Percentiles rank a stretch among this genome's conserved stretches.
These are phyloP conservation scores for Gossypium gossypioides DNA, from an alignment of 441 rosid species.

Conservation along the genomic window DNA sequence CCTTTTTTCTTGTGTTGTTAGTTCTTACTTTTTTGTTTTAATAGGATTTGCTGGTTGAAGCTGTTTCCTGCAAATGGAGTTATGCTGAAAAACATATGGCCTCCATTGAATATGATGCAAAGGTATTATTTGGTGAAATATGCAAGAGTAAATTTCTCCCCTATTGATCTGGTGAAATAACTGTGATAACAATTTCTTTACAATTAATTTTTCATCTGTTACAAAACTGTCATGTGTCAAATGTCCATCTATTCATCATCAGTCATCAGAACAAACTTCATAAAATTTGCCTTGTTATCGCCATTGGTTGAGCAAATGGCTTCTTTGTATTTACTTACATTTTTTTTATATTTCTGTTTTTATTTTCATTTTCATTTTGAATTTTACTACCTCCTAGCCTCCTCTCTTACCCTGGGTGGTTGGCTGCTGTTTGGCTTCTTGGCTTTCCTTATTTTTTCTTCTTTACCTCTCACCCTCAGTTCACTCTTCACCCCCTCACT, in stretches of 20 bases:
- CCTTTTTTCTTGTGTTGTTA: not conserved
- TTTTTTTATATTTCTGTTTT: not conserved
- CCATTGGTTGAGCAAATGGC: not conserved
- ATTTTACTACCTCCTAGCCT: not conserved
- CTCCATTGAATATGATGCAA: constrained; percentile 61
- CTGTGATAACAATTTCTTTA: not conserved
- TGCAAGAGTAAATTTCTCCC: not conserved
- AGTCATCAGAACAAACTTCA: not conserved
- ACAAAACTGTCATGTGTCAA: not conserved
- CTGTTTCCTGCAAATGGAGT: constrained; percentile 49
- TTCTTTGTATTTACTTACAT: not conserved
- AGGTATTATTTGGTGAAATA: constrained; percentile 35
- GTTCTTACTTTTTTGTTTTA: not conserved
- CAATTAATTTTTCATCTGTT: not conserved
- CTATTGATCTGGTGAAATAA: not conserved
- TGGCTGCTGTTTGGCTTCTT: not conserved
- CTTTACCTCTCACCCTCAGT: not conserved
- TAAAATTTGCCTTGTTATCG: not conserved
- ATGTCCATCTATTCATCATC: no score
- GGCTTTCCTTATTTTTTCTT: not conserved
- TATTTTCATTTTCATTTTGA: not conserved
- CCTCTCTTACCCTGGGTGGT: not conserved
- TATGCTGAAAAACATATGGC: constrained; percentile 56
- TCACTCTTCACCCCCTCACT: not conserved
- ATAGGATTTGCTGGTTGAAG: constrained; percentile 58